Evolutionary conservation across 768 basidiomycete species (phyloP).

Genomic region (Suillus cothurnatus): DNA sequence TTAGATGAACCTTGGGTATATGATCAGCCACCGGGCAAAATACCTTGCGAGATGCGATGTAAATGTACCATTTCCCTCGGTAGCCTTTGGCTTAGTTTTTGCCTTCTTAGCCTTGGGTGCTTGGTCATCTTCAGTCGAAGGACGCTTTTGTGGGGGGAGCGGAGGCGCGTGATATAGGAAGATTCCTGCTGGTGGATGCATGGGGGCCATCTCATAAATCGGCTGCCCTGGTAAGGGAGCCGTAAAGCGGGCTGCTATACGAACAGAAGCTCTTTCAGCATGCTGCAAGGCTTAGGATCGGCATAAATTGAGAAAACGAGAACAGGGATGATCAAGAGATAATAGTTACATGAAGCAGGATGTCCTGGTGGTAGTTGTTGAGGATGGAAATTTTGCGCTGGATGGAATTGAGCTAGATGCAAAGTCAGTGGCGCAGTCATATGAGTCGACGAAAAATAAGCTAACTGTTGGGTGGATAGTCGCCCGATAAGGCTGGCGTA

Average conservation of each 20-base stretch:
- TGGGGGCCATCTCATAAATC: slow-evolving; percentile 35
- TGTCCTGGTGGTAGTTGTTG: slow-evolving; percentile 28
- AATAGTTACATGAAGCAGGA: slow-evolving; percentile 36
- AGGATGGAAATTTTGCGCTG: slow-evolving; percentile 36
- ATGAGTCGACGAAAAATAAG: slow-evolving; percentile 9
- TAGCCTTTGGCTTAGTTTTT: slow-evolving; percentile 40
- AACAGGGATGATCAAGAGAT: slow-evolving; percentile 22
- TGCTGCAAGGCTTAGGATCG: slow-evolving; percentile 49
- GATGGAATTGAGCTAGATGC: slow-evolving; percentile 34
- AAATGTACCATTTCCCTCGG: slow-evolving; percentile 36
- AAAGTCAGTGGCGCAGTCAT: slow-evolving; percentile 20
- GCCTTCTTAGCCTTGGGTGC: slow-evolving; percentile 51
- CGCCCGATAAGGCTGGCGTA: slow-evolving; percentile 43
- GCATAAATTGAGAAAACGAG: slow-evolving; percentile 22
- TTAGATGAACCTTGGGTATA: slow-evolving; percentile 44
- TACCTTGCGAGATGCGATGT: slow-evolving; percentile 11
- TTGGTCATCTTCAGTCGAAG: slow-evolving; percentile 39
- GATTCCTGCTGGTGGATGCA: slow-evolving; percentile 30
- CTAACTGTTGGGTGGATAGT: slow-evolving; percentile 44
- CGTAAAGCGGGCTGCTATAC: slow-evolving; percentile 55
- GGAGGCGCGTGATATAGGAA: slow-evolving; percentile 33
- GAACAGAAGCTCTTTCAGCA: slow-evolving; percentile 58
- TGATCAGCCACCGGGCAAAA: slow-evolving; percentile 17
- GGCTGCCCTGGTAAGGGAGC: slow-evolving; percentile 32
- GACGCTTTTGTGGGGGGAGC: slow-evolving; percentile 38